phyloP scores from a whole-genome alignment of 345 rosid genomes.

The Salix arbutifolia region DNA sequence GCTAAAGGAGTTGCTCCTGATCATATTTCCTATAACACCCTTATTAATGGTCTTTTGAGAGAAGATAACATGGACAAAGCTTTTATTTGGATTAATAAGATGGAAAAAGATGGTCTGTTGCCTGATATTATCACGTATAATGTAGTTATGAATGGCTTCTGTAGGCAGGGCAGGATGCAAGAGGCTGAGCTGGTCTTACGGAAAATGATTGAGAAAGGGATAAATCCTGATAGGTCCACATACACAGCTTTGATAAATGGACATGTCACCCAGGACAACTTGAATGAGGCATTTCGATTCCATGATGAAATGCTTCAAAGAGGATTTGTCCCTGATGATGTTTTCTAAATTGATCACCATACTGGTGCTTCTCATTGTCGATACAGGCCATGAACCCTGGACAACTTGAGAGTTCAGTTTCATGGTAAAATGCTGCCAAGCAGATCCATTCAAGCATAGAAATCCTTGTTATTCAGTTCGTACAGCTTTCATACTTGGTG shows the following conservation, averaged over 20 bases:
- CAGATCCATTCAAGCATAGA: conserved; percentile 61
- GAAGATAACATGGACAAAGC: conserved; percentile 69
- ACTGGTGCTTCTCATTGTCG: conserved; percentile 21
- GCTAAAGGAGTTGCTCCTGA: conserved; percentile 58
- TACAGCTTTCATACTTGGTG: not conserved
- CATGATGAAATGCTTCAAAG: conserved; percentile 82
- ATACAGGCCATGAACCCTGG: conserved; percentile 55
- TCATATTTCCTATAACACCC: conserved; percentile 58
- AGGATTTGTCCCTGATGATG: conserved; percentile 76
- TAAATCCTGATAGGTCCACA: conserved; percentile 59
- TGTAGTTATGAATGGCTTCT: conserved; percentile 60
- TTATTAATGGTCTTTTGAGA: conserved; percentile 61
- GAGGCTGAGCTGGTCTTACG: conserved; percentile 55
- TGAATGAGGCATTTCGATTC: conserved; percentile 71
- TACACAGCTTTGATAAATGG: conserved; percentile 78
- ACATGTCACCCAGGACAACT: conserved; percentile 60
- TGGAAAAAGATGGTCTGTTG: conserved; percentile 54
- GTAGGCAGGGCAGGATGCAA: conserved; percentile 68
- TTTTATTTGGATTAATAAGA: conserved; percentile 47
- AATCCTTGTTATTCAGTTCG: conserved; percentile 27
- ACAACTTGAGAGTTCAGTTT: conserved; percentile 52
- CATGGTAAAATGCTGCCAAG: conserved; percentile 65
- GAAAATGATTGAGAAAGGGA: conserved; percentile 65
- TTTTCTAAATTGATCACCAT: not conserved
- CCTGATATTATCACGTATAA: conserved; percentile 65